A percentile compares a stretch with the other conserved stretches of the same genome.
phyloP scores from a whole-genome alignment of 2,329 filamentous ascomycete species.

The Ampelomyces quisqualis region DNA sequence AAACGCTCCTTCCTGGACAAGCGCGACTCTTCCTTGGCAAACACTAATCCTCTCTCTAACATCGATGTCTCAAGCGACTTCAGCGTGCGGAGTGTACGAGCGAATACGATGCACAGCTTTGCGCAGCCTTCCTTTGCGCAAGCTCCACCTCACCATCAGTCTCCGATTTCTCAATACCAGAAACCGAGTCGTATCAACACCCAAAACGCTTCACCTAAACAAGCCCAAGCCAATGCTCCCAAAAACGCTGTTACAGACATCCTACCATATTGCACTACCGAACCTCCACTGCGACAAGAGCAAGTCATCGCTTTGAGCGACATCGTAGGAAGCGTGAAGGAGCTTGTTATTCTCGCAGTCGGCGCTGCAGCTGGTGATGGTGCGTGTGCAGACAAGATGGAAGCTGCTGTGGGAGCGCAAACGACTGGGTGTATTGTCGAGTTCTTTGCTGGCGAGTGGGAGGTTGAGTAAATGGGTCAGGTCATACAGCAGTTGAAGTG shows the following conservation, averaged over 20 bases:
- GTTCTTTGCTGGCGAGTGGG: constrained; percentile 40
- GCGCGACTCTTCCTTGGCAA: too few relatives aligned
- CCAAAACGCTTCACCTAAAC: not conserved
- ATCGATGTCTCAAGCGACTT: constrained; percentile 12
- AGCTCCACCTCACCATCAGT: not conserved
- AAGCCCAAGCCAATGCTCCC: not conserved
- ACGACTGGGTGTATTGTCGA: constrained; percentile 25
- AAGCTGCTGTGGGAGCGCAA: constrained; percentile 24
- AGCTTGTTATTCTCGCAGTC: constrained; percentile 34
- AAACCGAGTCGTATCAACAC: not conserved
- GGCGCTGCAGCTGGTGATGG: constrained; percentile 19
- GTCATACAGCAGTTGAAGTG: too few relatives aligned
- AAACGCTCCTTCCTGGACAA: too few relatives aligned
- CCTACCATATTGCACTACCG: constrained; percentile 34
- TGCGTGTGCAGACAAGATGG: constrained; percentile 14
- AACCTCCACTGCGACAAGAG: constrained; percentile 18
- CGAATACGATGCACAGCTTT: not conserved
- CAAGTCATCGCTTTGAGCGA: constrained; percentile 38
- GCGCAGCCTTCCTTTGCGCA: not conserved
- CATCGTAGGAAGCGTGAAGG: constrained; percentile 33
- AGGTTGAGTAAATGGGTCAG: constrained; percentile 14
- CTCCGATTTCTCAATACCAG: constrained; percentile 3
- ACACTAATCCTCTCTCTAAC: too few relatives aligned
- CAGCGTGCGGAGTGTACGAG: not conserved
- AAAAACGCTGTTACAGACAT: constrained; percentile 22